These are phyloP conservation scores for Emergomyces orientalis DNA, from an alignment of 2,329 filamentous ascomycete genomes.

Conservation along the genomic window DNA sequence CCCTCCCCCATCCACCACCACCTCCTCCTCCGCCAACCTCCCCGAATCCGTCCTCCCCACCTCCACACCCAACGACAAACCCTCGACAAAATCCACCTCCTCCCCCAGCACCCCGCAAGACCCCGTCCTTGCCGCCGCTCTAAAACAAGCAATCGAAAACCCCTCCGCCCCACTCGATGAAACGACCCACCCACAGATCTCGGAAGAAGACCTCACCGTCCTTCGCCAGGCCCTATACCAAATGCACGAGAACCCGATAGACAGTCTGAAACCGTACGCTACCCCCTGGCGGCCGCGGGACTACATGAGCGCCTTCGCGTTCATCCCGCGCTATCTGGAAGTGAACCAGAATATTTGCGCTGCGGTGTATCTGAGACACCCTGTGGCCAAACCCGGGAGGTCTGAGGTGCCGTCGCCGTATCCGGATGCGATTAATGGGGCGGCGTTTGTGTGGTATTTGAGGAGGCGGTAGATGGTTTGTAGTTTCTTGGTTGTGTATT, in stretches of 20 bases:
- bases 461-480: constrained; percentile 55
- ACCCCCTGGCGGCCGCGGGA: constrained; percentile 83
- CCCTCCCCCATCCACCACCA: background rate
- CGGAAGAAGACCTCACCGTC: constrained; percentile 39
- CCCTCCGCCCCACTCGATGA: constrained; percentile 29
- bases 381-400: constrained; percentile 71
- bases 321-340: constrained; percentile 90
- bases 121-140: constrained; percentile 18
- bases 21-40: background rate
- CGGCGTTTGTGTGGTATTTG: constrained; percentile 93
- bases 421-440: constrained; percentile 56
- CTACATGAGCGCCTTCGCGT: constrained; percentile 87
- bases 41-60: constrained; percentile 6
- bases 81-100: background rate
- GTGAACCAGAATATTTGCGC: constrained; percentile 97
- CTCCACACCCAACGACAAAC: background rate
- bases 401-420: constrained; percentile 84
- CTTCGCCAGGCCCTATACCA: constrained; percentile 50
- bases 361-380: constrained; percentile 89
- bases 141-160: constrained; percentile 25
- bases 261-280: constrained; percentile 69
- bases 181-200: constrained; percentile 37
- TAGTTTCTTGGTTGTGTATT: background rate
- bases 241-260: constrained; percentile 65
- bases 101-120: background rate